Evolutionary conservation across 352 stramenopile species (phyloP).

Genomic region (Globisporangium uncinulatum): DNA sequence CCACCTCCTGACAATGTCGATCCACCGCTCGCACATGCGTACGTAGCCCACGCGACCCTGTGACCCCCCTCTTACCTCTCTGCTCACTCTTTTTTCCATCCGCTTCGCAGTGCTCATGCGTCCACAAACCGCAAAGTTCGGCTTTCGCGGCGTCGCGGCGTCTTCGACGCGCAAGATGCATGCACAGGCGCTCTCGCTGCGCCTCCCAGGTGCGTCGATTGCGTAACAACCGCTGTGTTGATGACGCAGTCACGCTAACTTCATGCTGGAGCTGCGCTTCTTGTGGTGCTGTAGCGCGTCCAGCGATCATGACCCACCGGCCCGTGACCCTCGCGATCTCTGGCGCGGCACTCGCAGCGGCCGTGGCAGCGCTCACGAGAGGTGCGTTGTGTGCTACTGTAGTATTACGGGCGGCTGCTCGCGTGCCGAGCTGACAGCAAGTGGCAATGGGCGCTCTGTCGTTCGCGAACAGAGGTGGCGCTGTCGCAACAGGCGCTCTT

Average conservation of each 20-base stretch:
- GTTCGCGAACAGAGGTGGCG: conserved; percentile 17
- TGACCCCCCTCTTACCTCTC: neutral
- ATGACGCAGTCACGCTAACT: no score
- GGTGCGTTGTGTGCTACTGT: conserved; percentile 14
- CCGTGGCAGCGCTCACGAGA: conserved; percentile 34
- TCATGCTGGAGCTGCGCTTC: neutral
- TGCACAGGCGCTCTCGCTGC: conserved; percentile 24
- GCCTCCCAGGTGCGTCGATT: conserved; percentile 16
- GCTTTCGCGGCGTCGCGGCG: conserved; percentile 19
- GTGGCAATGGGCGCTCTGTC: neutral
- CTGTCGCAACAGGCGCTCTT: conserved; percentile 46
- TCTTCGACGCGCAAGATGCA: conserved; percentile 26
- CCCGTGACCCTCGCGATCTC: conserved; percentile 21
- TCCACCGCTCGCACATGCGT: conserved; percentile 15
- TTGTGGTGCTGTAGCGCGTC: conserved; percentile 7
- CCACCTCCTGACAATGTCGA: conserved; percentile 7
- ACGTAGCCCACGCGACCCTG: neutral
- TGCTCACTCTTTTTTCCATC: neutral
- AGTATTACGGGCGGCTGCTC: neutral
- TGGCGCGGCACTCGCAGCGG: conserved; percentile 42
- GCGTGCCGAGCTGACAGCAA: neutral
- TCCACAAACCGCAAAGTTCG: conserved; percentile 31
- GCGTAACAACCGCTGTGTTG: neutral
- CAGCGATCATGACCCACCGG: conserved; percentile 10
- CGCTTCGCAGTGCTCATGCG: conserved; percentile 30